Conservation (phyloP, 2,329 filamentous ascomycete species). For the Xylaria sp. region DNA sequence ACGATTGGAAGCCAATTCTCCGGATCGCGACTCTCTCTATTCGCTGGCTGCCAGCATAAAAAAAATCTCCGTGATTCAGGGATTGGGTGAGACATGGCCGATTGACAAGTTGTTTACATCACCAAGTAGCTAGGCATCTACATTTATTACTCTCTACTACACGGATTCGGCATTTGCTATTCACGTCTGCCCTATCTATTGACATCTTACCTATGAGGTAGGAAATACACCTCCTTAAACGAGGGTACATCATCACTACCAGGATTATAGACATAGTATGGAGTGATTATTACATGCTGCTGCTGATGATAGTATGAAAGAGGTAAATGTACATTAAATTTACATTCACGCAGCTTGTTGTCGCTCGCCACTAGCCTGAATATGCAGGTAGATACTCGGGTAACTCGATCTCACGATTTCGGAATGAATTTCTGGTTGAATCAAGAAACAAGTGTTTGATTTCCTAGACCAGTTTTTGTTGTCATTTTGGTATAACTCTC, state of each 20-base stretch:
- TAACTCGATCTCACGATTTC: not conserved
- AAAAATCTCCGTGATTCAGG: constrained; percentile 22
- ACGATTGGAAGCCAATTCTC: constrained; percentile 25
- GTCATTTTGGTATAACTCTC: too few relatives aligned
- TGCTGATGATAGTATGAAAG: too few relatives aligned
- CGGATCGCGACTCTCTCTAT: constrained; percentile 16
- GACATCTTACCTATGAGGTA: too few relatives aligned
- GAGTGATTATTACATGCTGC: too few relatives aligned
- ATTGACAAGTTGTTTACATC: constrained; percentile 17
- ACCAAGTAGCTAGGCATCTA: not conserved
- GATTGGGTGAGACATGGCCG: constrained; percentile 18
- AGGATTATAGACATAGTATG: too few relatives aligned
- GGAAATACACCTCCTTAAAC: too few relatives aligned
- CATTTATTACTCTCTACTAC: not conserved
- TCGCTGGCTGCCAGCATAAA: constrained; percentile 12
- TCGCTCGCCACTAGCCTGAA: not conserved
- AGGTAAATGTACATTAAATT: not conserved
- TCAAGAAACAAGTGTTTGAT: constrained; percentile 8
- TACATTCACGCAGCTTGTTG: not conserved
- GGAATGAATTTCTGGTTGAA: constrained; percentile 4
- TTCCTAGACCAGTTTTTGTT: constrained; percentile 11
- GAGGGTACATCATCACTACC: too few relatives aligned
- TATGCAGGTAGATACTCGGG: not conserved
- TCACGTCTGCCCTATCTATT: too few relatives aligned
- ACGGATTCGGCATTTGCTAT: too few relatives aligned